phyloP scores from a whole-genome alignment of 2,329 filamentous ascomycete genomes.

The Penicillium expansum region DNA sequence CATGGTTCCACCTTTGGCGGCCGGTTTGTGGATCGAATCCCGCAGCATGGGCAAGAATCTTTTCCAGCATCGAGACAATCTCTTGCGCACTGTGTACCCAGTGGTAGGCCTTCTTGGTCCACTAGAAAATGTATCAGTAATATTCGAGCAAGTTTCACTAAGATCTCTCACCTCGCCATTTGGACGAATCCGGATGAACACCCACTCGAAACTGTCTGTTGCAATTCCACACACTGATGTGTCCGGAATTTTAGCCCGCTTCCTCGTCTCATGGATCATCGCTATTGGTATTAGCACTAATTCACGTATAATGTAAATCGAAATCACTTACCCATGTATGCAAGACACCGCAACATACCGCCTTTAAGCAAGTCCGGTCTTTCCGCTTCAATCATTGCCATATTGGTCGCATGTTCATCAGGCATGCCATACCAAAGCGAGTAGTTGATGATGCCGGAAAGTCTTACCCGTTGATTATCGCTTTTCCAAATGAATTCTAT shows the following conservation, averaged over 20 bases:
- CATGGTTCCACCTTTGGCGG: background rate
- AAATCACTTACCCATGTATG: background rate
- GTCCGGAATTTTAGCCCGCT: background rate
- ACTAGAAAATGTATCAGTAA: background rate
- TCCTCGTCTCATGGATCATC: background rate
- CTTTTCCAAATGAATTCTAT: background rate
- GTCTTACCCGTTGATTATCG: background rate
- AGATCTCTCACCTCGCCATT: background rate
- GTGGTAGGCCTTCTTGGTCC: background rate
- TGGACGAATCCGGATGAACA: background rate
- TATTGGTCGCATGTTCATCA: background rate
- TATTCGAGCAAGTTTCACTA: background rate
- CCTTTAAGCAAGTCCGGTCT: background rate
- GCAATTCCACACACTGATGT: background rate
- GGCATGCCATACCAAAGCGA: background rate
- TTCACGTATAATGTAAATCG: background rate
- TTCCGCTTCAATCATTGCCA: background rate
- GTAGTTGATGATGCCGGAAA: background rate
- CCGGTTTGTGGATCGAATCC: background rate
- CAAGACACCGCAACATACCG: background rate
- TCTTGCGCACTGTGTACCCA: background rate
- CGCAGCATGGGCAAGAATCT: background rate
- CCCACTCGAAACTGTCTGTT: background rate
- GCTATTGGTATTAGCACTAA: background rate
- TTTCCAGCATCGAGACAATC: background rate